Percentiles rank a stretch among this genome's conserved stretches.
These are phyloP conservation scores for Pseudocercospora fijiensis DNA, from an alignment of 2,329 filamentous ascomycete species.

Conservation along the genomic window DNA sequence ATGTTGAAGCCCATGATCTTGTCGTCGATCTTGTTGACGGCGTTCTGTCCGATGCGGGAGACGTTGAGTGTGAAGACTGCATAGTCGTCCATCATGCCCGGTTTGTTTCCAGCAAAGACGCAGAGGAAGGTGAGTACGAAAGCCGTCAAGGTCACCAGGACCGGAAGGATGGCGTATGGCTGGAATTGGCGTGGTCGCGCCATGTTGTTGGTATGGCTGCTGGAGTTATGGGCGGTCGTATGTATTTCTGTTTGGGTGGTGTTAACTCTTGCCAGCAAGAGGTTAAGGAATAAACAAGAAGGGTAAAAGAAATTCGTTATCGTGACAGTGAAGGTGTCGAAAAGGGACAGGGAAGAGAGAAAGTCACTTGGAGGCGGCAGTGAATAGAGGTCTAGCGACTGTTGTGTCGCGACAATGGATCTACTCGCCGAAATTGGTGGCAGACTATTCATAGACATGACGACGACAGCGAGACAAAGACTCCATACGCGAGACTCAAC, in stretches of 20 bases:
- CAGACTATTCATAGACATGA: neutral
- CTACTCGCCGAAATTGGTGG: neutral
- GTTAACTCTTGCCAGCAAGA: slow-evolving; percentile 7
- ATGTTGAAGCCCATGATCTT: slow-evolving; percentile 30
- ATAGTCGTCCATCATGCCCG: slow-evolving; percentile 56
- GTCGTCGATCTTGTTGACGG: slow-evolving; percentile 34
- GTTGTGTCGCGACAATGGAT: neutral
- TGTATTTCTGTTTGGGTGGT: neutral
- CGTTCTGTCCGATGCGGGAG: slow-evolving; percentile 51
- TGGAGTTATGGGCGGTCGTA: neutral
- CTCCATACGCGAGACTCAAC: no score
- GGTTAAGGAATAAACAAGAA: slow-evolving; percentile 1
- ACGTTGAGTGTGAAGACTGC: slow-evolving; percentile 61
- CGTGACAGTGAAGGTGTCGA: neutral
- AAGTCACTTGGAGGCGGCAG: neutral
- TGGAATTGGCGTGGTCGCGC: slow-evolving; percentile 16
- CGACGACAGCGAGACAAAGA: neutral
- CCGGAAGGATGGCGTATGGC: slow-evolving; percentile 28
- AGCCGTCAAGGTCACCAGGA: slow-evolving; percentile 51
- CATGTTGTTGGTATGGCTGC: slow-evolving; percentile 1
- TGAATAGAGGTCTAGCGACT: neutral
- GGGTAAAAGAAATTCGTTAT: slow-evolving; percentile 1
- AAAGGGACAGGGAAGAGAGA: neutral
- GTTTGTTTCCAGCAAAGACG: slow-evolving; percentile 61
- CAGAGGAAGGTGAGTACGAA: slow-evolving; percentile 60